Percentiles rank a stretch among this genome's conserved stretches.
Conservation (phyloP, 139 green algal genomes). For the Yamagishiella unicocca region DNA sequence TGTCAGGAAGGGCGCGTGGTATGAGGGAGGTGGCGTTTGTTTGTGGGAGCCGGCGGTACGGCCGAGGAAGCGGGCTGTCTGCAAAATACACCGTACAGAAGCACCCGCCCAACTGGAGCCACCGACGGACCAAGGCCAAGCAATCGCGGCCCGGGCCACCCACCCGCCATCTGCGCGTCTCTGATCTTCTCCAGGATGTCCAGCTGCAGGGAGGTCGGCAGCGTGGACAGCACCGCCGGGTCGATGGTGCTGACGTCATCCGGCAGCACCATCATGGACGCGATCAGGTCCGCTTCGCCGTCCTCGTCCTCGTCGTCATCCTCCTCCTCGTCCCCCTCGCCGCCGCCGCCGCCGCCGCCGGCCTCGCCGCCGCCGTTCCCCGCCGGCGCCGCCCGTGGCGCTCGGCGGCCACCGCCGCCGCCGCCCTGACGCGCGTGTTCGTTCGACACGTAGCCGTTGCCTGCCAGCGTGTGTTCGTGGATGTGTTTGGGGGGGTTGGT, state of each 20-base stretch:
- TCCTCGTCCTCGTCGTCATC: slow-evolving; percentile 52
- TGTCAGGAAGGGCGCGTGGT: too few relatives aligned
- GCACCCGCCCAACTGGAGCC: too few relatives aligned
- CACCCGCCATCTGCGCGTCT: slow-evolving; percentile 73
- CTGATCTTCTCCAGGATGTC: slow-evolving; percentile 84
- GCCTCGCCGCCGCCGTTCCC: not conserved
- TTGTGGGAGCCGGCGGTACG: too few relatives aligned
- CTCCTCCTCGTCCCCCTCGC: slow-evolving; percentile 31
- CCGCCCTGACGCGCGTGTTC: too few relatives aligned
- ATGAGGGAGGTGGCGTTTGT: too few relatives aligned
- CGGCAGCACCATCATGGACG: slow-evolving; percentile 51
- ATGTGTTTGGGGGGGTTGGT: not conserved
- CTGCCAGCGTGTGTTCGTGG: not conserved
- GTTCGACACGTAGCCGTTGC: not conserved
- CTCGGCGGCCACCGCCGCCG: too few relatives aligned
- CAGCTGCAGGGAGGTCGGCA: slow-evolving; percentile 91
- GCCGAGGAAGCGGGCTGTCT: too few relatives aligned
- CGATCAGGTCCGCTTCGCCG: slow-evolving; percentile 42
- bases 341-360: not conserved
- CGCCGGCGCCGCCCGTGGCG: not conserved
- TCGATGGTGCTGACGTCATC: slow-evolving; percentile 66
- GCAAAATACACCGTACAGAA: too few relatives aligned
- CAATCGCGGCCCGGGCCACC: too few relatives aligned
- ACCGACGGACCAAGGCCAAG: too few relatives aligned
- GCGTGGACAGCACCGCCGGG: slow-evolving; percentile 82